phyloP scores from a whole-genome alignment of 2,329 filamentous ascomycete genomes.

The Cordyceps tenuipes region DNA sequence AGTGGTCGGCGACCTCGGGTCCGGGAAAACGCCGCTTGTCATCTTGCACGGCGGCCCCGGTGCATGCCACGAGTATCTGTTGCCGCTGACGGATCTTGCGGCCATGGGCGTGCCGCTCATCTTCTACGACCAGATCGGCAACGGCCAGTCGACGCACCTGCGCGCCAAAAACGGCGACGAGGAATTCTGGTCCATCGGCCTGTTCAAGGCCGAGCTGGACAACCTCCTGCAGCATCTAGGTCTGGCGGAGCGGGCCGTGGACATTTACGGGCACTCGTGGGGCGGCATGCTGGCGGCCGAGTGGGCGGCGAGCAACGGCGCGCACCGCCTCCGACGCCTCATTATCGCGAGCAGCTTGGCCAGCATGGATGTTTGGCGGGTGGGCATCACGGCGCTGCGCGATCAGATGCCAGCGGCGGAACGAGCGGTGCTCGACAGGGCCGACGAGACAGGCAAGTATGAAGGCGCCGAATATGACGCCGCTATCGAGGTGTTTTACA shows the following conservation, averaged over 20 bases:
- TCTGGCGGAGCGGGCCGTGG: constrained; percentile 26
- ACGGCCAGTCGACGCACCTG: constrained; percentile 39
- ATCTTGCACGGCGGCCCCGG: constrained; percentile 36
- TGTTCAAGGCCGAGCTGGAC: constrained; percentile 41
- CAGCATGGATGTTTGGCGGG: constrained; percentile 12
- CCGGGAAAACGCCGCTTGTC: not conserved
- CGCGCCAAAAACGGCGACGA: constrained; percentile 31
- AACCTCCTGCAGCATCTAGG: constrained; percentile 36
- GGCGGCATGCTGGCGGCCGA: constrained; percentile 41
- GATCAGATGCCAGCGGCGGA: constrained; percentile 11
- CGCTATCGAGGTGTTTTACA: constrained; percentile 24
- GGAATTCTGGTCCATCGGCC: constrained; percentile 37
- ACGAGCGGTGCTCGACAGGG: constrained; percentile 14
- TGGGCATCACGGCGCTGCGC: constrained; percentile 15
- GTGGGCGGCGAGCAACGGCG: constrained; percentile 25
- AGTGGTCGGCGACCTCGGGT: not conserved
- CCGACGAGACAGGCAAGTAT: constrained; percentile 20
- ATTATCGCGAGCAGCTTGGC: constrained; percentile 23
- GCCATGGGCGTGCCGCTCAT: constrained; percentile 29
- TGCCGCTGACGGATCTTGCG: constrained; percentile 27
- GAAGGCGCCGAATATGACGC: constrained; percentile 22
- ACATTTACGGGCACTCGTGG: constrained; percentile 43
- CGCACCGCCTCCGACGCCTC: constrained; percentile 19
- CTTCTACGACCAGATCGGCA: constrained; percentile 47
- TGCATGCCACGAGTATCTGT: constrained; percentile 35